Base-by-base conservation (phyloP, 129 eudicot genomes). In the Erigeron canadensis region DNA sequence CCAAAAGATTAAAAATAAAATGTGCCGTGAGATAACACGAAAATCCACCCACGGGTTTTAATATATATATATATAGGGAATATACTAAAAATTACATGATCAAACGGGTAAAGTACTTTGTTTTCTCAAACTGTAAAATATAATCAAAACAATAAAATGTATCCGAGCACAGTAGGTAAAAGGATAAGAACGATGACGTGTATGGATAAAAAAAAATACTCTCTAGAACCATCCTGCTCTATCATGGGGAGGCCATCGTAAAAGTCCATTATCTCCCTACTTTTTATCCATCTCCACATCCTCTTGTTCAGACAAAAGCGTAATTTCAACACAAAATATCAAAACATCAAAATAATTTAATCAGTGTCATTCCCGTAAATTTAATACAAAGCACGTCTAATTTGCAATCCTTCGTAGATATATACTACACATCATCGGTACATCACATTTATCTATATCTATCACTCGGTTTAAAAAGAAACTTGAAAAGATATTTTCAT, bases 111-210 rank as follows among this genome's bases (percentile, higher is more conserved):
- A n/a, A n/a, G n/a, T n/a, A n/a, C n/a, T n/a, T n/a, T n/a, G n/a
- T n/a, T n/a, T n/a, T n/a, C n/a, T n/a, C n/a, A n/a, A n/a, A n/a
- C n/a, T n/a, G n/a, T n/a, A n/a, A n/a, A n/a, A n/a, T n/a, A n/a
- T n/a, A n/a, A n/a, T n/a, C n/a, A n/a, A n/a, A n/a, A n/a, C n/a
- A n/a, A n/a, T n/a, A n/a, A n/a, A n/a, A n/a, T n/a, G n/a, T n/a
- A n/a, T n/a, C n/a, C n/a, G n/a, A n/a, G 5, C 39, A 54, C 57
- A 22, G 13, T 4, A 10, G 37, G 0, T 10, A 47, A 48, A 50
- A 7, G 80, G 86, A 85, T 85, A 60, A 76, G 86, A 73, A 63
- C 78, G 18, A 63, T 69, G 82, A 79, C 82, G 84, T 82, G 89
- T 78, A 51, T 11, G 28, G 63, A 75, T 57, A n/a, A n/a, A n/a